Base-by-base conservation (phyloP, 345 rosid species). In the Dipteronia dyeriana region DNA sequence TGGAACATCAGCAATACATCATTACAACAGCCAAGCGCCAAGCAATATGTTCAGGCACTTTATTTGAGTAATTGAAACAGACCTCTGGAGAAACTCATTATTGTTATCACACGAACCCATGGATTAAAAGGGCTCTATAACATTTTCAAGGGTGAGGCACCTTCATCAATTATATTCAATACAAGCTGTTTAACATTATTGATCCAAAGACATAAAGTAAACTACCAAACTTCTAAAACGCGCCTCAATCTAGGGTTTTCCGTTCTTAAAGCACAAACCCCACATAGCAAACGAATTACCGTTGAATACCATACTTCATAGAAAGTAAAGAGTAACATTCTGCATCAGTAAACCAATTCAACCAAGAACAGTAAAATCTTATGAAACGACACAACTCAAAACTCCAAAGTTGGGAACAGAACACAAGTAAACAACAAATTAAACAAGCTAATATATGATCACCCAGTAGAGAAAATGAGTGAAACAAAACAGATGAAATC, bases 171-270 rank as follows among this genome's bases (percentile, higher is more conserved):
- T 6, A 8, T n/a, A 59, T 59, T 59, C 26, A 59, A 59, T 6
- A n/a, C 26, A 2, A 19, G 22, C 63, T 19, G 23, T 59, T 59
- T 9, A 59, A n/a, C 26, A 22, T 1, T 22, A 59, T 9, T 9
- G 11, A 11, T 59, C 63, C 63, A n/a, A 9, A 59, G 22, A 59
- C 26, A 59, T 59, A 59, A 59, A 20, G 3, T 59, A 53, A 9
- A 59, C 63, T 19, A 57, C 25, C 62, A 57, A 57, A n/a, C 9
- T 59, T 59, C 63, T 19, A 59, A n/a, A 70, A 56, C 22, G 43
- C 4, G 63, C 75, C 9, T 71, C 75, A 56, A 56, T 71, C 75
- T 62, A 12, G 63, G 63, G 62, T 8, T 39, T 39, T n/a, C 61
- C 45, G 56, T 7, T 56, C 29, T 31, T 5, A 16, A 54, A 71